These are phyloP conservation scores for Urostyla sp. DNA, from an alignment of 73 alveolate species.

Conservation along the genomic window DNA sequence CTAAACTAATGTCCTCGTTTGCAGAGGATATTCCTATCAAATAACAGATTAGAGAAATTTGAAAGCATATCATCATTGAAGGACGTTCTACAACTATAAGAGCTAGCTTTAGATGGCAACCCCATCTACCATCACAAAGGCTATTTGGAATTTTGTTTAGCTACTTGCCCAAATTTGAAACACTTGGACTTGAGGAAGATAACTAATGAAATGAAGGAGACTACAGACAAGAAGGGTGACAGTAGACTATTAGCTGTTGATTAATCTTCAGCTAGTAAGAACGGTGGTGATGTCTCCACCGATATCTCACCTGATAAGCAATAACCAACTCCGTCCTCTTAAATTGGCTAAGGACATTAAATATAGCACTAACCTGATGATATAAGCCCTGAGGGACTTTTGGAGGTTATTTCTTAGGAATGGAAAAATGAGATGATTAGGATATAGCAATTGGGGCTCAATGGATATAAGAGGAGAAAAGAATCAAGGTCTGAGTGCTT, in stretches of 20 bases:
- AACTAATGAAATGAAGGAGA: slow-evolving; percentile 65
- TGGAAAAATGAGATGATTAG: slow-evolving; percentile 90
- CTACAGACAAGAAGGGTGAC: slow-evolving; percentile 59
- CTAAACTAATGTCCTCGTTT: slow-evolving; percentile 78
- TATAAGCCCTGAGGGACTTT: slow-evolving; percentile 85
- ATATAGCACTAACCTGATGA: slow-evolving; percentile 55
- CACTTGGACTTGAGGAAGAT: slow-evolving; percentile 68
- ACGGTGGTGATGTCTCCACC: slow-evolving; percentile 50
- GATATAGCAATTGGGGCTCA: slow-evolving; percentile 79
- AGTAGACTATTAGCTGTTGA: neutral
- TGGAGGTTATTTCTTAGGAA: slow-evolving; percentile 82
- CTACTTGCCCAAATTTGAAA: slow-evolving; percentile 69
- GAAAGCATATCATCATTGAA: slow-evolving; percentile 81
- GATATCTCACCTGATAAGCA: slow-evolving; percentile 50
- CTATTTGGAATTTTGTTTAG: slow-evolving; percentile 71
- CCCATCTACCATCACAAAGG: slow-evolving; percentile 76
- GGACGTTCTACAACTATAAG: slow-evolving; percentile 75
- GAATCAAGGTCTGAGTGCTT: slow-evolving; percentile 77
- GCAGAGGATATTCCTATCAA: slow-evolving; percentile 84
- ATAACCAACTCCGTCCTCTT: too few species aligned
- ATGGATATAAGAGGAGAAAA: slow-evolving; percentile 86
- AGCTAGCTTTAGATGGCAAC: slow-evolving; percentile 88
- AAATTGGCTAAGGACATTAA: neutral
- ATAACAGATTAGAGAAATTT: slow-evolving; percentile 82
- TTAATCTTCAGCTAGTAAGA: neutral